Evolutionary conservation across 805 yeast species (phyloP).

Genomic region (Saccharomycopsis javanensis): DNA sequence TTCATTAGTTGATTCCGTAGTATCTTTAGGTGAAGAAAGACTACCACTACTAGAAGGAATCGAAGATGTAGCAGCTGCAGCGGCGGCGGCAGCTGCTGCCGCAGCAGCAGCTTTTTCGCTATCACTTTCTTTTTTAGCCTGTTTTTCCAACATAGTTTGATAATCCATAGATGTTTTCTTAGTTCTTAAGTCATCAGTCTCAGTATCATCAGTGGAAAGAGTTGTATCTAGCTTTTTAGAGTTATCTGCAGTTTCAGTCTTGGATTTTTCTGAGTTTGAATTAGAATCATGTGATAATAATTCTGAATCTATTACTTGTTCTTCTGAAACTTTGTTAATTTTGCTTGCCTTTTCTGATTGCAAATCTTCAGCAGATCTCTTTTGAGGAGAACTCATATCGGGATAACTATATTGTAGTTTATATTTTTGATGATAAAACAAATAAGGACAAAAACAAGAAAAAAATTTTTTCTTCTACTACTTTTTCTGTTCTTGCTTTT

Average conservation of each 20-base stretch:
- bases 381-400: not conserved
- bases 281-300: constrained; percentile 32
- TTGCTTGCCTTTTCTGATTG: not conserved
- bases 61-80: constrained; percentile 6
- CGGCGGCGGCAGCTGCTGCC: constrained; percentile 17
- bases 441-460: too few relatives aligned
- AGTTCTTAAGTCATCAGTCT: not conserved
- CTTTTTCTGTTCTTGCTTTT: not conserved
- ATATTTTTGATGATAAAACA: too few relatives aligned
- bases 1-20: not conserved
- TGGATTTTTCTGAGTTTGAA: not conserved
- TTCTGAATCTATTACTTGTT: constrained; percentile 32
- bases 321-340: not conserved
- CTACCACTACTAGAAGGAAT: not conserved
- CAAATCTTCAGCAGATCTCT: not conserved
- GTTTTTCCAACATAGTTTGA: not conserved
- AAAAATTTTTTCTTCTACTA: not conserved
- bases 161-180: not conserved
- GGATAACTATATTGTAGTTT: too few relatives aligned
- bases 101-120: not conserved
- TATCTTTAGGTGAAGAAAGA: too few relatives aligned
- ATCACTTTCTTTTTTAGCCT: not conserved
- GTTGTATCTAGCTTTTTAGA: not conserved
- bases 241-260: not conserved
- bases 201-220: not conserved